Evolutionary conservation across 768 basidiomycete species (phyloP).

Genomic region (Xerocomus potaroensis): DNA sequence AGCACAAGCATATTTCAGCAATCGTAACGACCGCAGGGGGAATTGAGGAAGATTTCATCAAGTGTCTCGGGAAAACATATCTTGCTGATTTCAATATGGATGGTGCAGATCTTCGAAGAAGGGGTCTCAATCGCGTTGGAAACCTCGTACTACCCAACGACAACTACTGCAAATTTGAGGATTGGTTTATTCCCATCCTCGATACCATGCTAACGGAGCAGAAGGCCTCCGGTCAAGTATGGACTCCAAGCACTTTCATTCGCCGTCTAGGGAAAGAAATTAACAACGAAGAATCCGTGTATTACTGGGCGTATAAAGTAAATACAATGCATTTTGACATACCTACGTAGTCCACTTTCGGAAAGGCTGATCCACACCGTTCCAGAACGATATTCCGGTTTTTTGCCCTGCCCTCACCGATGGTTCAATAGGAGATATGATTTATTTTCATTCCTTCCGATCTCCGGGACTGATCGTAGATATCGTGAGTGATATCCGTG

Average conservation of each 20-base stretch:
- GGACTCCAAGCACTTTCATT: constrained; percentile 96
- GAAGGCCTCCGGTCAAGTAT: constrained; percentile 58
- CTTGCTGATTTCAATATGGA: constrained; percentile 90
- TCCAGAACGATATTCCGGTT: constrained; percentile 94
- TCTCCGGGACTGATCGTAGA: constrained; percentile 83
- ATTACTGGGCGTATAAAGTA: constrained; percentile 99
- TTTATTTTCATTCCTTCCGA: constrained; percentile 96
- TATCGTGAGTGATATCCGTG: constrained; percentile 91
- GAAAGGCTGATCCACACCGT: constrained; percentile 23
- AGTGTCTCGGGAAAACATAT: constrained; percentile 96
- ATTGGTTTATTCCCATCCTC: constrained; percentile 96
- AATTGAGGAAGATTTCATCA: constrained; percentile 98
- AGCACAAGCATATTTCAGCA: constrained; percentile 84
- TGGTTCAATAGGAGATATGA: constrained; percentile 98
- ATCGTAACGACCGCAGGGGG: constrained; percentile 98
- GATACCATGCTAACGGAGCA: constrained; percentile 90
- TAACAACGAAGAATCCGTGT: constrained; percentile 93
- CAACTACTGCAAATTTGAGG: constrained; percentile 99
- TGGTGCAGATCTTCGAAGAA: constrained; percentile 79
- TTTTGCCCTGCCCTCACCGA: constrained; percentile 99
- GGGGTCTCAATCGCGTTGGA: constrained; percentile 96
- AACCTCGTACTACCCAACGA: constrained; percentile 96
- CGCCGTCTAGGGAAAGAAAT: constrained; percentile 95
- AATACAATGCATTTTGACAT: constrained; percentile 31
- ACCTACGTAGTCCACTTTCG: constrained; percentile 9